Conservation (phyloP, 78 protist genomes). For the Anaeramoeba ignava region DNA sequence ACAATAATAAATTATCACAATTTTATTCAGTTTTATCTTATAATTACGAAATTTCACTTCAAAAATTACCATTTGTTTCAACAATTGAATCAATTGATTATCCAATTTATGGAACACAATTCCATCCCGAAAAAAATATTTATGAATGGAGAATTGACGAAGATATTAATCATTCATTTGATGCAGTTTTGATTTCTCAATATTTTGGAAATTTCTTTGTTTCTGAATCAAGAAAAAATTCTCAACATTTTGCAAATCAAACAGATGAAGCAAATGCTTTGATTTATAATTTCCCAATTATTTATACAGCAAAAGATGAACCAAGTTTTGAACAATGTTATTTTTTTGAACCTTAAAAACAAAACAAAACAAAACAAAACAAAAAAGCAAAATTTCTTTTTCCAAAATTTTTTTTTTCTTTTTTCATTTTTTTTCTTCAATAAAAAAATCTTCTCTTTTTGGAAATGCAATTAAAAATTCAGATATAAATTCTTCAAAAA, state of each 20-base stretch:
- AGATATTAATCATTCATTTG: background rate
- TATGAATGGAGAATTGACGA: background rate
- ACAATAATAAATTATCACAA: background rate
- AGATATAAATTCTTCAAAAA: too few relatives aligned
- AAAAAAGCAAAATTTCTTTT: too few relatives aligned
- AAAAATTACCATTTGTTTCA: background rate
- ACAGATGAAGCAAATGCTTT: too few relatives aligned
- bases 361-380: too few relatives aligned
- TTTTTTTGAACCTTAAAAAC: too few relatives aligned
- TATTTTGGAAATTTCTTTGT: conserved; percentile 1
- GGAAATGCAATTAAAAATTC: too few relatives aligned
- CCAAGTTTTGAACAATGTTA: too few relatives aligned
- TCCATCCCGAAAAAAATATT: background rate
- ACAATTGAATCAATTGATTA: background rate
- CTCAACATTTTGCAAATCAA: background rate
- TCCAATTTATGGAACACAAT: background rate
- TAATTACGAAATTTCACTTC: background rate
- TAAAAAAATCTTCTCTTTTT: too few relatives aligned
- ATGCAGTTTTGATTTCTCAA: background rate
- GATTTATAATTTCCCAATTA: too few relatives aligned
- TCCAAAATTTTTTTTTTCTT: too few relatives aligned
- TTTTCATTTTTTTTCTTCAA: too few relatives aligned
- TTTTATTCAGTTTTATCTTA: background rate
- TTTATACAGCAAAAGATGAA: too few relatives aligned
- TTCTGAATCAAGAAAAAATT: background rate